phyloP scores from a whole-genome alignment of 441 rosid species.

The Syzygium malaccense region DNA sequence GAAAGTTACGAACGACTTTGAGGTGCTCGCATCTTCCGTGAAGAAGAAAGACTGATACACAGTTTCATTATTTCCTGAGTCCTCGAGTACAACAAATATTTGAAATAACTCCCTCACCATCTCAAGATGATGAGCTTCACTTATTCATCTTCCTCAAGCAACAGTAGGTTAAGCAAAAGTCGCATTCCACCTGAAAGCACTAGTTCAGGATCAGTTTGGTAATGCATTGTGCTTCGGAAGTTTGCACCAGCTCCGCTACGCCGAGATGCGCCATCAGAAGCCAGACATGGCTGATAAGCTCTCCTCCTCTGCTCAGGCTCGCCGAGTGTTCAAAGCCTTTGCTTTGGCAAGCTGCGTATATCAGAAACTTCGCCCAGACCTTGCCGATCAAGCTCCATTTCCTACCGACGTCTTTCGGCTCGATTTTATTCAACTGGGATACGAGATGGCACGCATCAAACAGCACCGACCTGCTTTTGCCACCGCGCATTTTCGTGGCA shows the following conservation, averaged over 20 bases:
- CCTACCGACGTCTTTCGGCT: accelerated
- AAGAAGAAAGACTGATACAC: neutral
- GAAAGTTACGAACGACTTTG: neutral
- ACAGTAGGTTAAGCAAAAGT: neutral
- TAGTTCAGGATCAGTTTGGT: neutral
- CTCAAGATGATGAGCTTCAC: neutral
- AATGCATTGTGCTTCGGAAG: neutral
- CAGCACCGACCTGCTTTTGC: neutral
- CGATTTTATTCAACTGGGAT: neutral
- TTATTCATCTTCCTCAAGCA: neutral
- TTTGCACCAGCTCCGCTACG: neutral
- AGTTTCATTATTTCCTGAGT: neutral
- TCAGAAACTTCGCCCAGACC: neutral
- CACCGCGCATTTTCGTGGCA: accelerated
- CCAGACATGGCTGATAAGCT: neutral
- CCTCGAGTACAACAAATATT: neutral
- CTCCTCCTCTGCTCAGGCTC: neutral
- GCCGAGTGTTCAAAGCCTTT: neutral
- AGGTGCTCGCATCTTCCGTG: neutral
- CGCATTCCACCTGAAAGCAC: neutral
- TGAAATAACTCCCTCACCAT: neutral
- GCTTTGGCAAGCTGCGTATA: neutral
- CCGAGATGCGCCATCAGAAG: neutral
- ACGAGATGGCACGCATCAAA: neutral
- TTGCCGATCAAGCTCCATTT: neutral